Percentiles rank a stretch among this genome's conserved stretches.
Conservation (phyloP, 2,329 filamentous ascomycete species). For the Penicillium olsonii region DNA sequence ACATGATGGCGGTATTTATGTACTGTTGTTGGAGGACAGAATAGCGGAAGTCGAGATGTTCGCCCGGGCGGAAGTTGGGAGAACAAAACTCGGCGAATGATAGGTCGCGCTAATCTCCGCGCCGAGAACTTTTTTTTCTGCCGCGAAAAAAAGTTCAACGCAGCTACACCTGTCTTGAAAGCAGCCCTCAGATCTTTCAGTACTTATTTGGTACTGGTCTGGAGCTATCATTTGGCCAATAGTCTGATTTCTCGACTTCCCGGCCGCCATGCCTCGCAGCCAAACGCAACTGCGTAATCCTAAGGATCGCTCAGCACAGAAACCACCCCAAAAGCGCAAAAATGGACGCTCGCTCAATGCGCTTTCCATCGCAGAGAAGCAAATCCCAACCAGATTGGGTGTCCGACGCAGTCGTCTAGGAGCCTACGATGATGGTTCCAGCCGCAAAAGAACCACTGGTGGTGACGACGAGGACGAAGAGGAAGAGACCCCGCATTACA, state of each 20-base stretch:
- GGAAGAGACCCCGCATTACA: conserved; percentile 42
- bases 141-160: conserved; percentile 31
- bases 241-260: conserved; percentile 2
- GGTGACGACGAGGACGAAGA: conserved; percentile 48
- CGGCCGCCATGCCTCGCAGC: conserved; percentile 42
- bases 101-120: conserved; percentile 33
- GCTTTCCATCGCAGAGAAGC: conserved; percentile 63
- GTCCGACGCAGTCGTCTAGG: conserved; percentile 61
- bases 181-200: conserved; percentile 13
- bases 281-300: conserved; percentile 43
- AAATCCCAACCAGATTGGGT: conserved; percentile 55
- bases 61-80: conserved; percentile 7
- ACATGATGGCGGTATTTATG: conserved; percentile 32
- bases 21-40: conserved; percentile 2
- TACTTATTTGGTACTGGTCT: conserved; percentile 4
- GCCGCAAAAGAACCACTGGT: conserved; percentile 38
- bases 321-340: conserved; percentile 52
- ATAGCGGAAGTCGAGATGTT: conserved; percentile 23
- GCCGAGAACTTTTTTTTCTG: conserved; percentile 39
- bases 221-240: conserved; percentile 3
- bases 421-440: conserved; percentile 53
- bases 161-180: conserved; percentile 16
- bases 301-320: conserved; percentile 39
- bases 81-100: conserved; percentile 17
- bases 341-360: conserved; percentile 58